Evolutionary conservation across 2,329 filamentous ascomycete genomes (phyloP).

Genomic region (Nothopassalora personata): DNA sequence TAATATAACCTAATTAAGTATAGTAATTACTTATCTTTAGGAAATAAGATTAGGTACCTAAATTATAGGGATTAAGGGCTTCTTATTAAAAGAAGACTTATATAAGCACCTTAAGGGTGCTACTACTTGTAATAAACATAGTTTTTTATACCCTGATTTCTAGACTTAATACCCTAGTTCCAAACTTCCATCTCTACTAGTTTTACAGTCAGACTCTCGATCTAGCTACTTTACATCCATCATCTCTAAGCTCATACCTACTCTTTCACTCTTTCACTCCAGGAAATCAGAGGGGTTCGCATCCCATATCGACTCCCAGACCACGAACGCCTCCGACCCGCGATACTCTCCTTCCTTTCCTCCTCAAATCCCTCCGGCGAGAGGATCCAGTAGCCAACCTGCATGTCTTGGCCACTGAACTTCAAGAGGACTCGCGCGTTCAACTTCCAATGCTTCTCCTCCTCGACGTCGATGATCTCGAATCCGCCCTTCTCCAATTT

Average conservation of each 20-base stretch:
- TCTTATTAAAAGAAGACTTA: no score
- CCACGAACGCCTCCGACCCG: conserved; percentile 1
- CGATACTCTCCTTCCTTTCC: not conserved
- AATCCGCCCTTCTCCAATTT: not conserved
- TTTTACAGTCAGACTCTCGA: no score
- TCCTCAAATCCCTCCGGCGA: not conserved
- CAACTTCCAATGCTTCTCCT: conserved; percentile 4
- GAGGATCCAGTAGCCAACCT: conserved; percentile 5
- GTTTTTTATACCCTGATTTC: no score
- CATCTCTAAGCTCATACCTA: not conserved
- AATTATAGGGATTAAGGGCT: no score
- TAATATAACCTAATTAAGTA: no score
- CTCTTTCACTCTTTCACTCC: conserved; percentile 2
- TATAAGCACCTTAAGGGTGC: no score
- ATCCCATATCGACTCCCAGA: conserved; percentile 8
- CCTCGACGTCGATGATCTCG: not conserved
- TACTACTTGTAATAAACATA: no score
- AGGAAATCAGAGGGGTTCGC: conserved; percentile 4
- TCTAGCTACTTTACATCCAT: not conserved
- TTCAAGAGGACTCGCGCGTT: not conserved
- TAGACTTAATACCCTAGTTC: no score
- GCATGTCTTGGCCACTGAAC: not conserved
- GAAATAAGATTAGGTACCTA: no score
- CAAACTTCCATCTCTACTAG: no score
- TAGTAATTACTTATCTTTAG: no score